These are phyloP conservation scores for Cyclospora cayetanensis DNA, from an alignment of 169 alveolate species.

Conservation along the genomic window DNA sequence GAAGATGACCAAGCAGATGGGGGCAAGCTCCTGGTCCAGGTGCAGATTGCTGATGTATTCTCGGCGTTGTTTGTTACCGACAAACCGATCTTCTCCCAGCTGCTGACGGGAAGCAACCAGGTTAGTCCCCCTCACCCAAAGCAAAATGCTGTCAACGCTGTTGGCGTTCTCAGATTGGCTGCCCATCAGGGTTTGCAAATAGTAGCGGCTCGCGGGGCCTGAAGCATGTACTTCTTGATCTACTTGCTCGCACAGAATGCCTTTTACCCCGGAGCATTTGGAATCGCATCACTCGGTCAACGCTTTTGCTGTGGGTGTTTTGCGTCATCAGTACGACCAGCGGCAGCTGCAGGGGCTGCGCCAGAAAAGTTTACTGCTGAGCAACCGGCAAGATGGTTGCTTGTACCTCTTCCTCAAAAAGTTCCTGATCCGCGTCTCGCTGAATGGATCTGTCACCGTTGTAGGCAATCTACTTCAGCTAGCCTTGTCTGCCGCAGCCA, in stretches of 20 bases:
- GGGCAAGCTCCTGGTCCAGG: constrained; percentile 34
- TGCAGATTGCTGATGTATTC: constrained; percentile 42
- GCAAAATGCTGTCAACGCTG: too few relatives aligned
- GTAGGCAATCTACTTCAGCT: constrained; percentile 43
- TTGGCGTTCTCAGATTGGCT: too few relatives aligned
- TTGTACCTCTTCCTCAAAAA: constrained; percentile 20
- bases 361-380: constrained; percentile 49
- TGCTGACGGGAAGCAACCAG: constrained; percentile 36
- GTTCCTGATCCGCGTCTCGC: constrained; percentile 35
- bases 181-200: too few relatives aligned
- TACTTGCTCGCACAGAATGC: too few relatives aligned
- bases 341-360: constrained; percentile 60
- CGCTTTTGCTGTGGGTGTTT: background rate
- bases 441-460: constrained; percentile 41
- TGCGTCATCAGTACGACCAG: constrained; percentile 44
- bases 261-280: too few relatives aligned
- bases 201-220: too few relatives aligned
- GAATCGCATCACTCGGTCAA: too few relatives aligned
- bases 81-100: constrained; percentile 45
- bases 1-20: background rate
- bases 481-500: constrained; percentile 42
- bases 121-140: too few relatives aligned
- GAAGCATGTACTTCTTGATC: too few relatives aligned
- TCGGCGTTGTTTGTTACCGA: constrained; percentile 11
- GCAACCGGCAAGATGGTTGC: constrained; percentile 58